Evolutionary conservation across 306 rosid species (phyloP).

Genomic region (Crotalaria pallida): DNA sequence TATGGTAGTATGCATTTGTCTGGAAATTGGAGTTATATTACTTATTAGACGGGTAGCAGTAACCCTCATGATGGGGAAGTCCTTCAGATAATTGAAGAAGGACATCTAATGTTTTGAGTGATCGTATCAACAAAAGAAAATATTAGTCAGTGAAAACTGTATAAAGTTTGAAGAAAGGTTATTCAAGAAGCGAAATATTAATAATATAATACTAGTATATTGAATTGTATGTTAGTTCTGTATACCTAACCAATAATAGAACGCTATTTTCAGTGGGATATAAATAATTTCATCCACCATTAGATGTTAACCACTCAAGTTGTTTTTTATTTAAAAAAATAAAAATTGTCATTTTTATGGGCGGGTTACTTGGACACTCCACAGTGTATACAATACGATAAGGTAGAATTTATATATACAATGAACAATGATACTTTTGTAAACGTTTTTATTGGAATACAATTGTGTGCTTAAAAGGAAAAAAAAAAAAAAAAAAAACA

Average conservation of each 20-base stretch:
- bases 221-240: not conserved
- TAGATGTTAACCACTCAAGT: not conserved
- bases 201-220: not conserved
- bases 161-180: not conserved
- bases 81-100: not conserved
- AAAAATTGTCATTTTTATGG: no score
- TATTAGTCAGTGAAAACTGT: not conserved
- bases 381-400: no score
- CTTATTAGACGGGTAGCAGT: not conserved
- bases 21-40: not conserved
- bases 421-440: no score
- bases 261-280: not conserved
- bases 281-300: not conserved
- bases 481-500: no score
- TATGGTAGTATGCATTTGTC: slow-evolving; percentile 19
- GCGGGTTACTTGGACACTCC: no score
- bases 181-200: not conserved
- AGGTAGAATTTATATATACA: no score
- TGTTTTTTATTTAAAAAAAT: no score
- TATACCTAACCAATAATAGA: slow-evolving; percentile 21
- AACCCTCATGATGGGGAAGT: not conserved
- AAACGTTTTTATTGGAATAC: no score
- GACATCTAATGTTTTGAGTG: not conserved
- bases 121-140: not conserved
- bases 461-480: no score